Evolutionary conservation across 768 basidiomycete genomes (phyloP).

Genomic region (button mushroom (Agaricus bisporus)): DNA sequence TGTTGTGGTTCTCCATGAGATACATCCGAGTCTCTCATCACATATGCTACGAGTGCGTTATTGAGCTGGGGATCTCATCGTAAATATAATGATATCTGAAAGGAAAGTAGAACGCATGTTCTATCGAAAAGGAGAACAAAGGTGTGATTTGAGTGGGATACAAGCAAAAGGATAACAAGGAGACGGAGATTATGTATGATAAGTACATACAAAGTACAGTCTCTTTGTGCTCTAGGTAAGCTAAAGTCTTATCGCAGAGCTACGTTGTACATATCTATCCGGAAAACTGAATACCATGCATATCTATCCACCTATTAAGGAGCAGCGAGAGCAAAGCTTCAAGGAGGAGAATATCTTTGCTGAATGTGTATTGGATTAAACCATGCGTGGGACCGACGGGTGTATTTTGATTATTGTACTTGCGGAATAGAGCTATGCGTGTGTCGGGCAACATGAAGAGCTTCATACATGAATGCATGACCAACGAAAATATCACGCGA

Average conservation of each 20-base stretch:
- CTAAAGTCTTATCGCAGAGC: background rate
- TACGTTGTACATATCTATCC: slow-evolving; percentile 7
- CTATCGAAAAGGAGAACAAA: background rate
- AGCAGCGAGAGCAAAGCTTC: slow-evolving; percentile 61
- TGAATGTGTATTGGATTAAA: slow-evolving; percentile 58
- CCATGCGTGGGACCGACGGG: slow-evolving; percentile 62
- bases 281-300: slow-evolving; percentile 35
- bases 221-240: background rate
- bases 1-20: too few relatives aligned
- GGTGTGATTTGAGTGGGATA: background rate
- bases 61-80: background rate
- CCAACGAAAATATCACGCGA: background rate
- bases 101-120: background rate
- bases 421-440: slow-evolving; percentile 54
- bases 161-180: background rate
- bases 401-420: slow-evolving; percentile 40
- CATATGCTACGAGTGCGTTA: slow-evolving; percentile 6
- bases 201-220: slow-evolving; percentile 10
- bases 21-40: slow-evolving; percentile 9
- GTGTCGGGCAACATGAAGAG: slow-evolving; percentile 41
- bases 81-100: background rate
- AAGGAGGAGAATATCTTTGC: slow-evolving; percentile 51
- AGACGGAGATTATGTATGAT: background rate
- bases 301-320: slow-evolving; percentile 73
- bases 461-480: slow-evolving; percentile 25